Percentiles rank a stretch among this genome's conserved stretches.
Evolutionary conservation across 441 rosid genomes (phyloP).

Genomic region (Syzygium syzygioides): DNA sequence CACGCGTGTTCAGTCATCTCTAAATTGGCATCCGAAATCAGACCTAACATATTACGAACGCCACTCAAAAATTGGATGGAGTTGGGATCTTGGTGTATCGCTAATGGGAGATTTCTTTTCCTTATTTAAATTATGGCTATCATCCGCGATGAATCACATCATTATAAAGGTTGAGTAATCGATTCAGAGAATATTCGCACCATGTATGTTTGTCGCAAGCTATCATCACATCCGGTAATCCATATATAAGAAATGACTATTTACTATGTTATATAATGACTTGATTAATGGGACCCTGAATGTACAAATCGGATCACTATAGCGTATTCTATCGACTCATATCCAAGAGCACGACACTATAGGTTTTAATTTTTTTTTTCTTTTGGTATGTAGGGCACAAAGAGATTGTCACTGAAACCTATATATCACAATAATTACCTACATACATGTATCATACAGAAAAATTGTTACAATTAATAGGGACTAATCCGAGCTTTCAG

Average conservation of each 20-base stretch:
- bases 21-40: neutral
- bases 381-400: neutral
- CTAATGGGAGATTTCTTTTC: neutral
- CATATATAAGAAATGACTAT: neutral
- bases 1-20: neutral
- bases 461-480: neutral
- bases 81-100: neutral
- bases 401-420: neutral
- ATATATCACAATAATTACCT: neutral
- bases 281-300: neutral
- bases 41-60: neutral
- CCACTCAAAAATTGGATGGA: neutral
- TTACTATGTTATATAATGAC: neutral
- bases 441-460: neutral
- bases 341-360: neutral
- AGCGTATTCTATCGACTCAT: neutral
- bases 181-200: neutral
- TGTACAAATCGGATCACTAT: neutral
- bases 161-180: neutral
- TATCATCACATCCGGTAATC: neutral
- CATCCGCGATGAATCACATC: neutral
- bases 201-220: no score
- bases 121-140: neutral
- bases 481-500: neutral
- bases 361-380: neutral